Conservation (phyloP, 768 basidiomycete species). For the Termitomyces sp. region DNA sequence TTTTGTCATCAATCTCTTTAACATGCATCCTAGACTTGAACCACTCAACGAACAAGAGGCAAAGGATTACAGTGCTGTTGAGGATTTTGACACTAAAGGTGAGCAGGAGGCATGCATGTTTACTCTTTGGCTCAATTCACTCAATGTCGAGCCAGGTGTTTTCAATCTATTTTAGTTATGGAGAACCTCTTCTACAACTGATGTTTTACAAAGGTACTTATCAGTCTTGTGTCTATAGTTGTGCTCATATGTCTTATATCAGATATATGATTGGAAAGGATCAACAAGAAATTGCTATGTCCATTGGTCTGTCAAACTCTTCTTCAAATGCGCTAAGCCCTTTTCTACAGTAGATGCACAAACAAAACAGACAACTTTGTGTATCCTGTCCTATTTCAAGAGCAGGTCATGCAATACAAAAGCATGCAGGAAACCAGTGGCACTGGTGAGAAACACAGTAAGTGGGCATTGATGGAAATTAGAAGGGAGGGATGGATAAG, state of each 20-base stretch:
- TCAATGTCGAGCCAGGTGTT: no score
- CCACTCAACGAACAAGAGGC: no score
- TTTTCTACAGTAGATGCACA: conserved; percentile 59
- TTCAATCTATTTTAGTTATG: conserved; percentile 97
- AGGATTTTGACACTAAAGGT: no score
- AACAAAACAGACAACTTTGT: conserved; percentile 90
- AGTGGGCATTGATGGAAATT: conserved; percentile 49
- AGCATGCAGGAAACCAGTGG: conserved; percentile 94
- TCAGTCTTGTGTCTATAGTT: background rate
- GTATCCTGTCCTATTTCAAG: conserved; percentile 49
- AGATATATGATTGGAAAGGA: conserved; percentile 98
- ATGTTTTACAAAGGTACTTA: conserved; percentile 75
- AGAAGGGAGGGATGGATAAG: conserved; percentile 55
- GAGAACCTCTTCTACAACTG: conserved; percentile 95
- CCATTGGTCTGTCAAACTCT: conserved; percentile 70
- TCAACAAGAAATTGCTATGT: conserved; percentile 93
- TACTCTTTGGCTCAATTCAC: no score
- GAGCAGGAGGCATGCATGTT: no score
- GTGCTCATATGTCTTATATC: background rate
- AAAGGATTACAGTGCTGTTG: no score
- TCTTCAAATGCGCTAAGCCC: conserved; percentile 64
- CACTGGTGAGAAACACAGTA: conserved; percentile 93
- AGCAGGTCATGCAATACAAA: conserved; percentile 85
- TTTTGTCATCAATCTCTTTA: no score
- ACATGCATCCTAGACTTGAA: no score